A percentile compares a stretch with the other conserved stretches of the same genome.
Evolutionary conservation across 2,329 filamentous ascomycete genomes (phyloP).

Genomic region (Monosporascus sp.): DNA sequence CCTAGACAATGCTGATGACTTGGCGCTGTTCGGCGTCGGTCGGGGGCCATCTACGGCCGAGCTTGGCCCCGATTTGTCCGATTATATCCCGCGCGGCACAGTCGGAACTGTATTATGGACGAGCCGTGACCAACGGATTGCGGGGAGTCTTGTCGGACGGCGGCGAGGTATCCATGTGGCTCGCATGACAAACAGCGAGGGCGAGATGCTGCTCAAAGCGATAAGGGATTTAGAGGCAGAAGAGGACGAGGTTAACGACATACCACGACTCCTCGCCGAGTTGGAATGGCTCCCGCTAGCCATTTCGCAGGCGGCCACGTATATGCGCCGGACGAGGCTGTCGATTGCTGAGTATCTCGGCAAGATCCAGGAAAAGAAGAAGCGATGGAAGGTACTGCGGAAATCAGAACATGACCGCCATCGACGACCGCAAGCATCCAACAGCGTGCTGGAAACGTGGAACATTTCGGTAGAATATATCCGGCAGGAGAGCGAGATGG

Average conservation of each 20-base stretch:
- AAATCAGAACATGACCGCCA: conserved; percentile 20
- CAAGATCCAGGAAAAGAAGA: conserved; percentile 13
- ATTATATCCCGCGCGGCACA: conserved; percentile 19
- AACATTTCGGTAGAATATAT: conserved; percentile 27
- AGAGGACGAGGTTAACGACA: conserved; percentile 1
- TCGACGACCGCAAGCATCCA: conserved; percentile 20
- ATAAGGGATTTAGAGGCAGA: neutral
- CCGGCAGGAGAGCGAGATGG: conserved; percentile 18
- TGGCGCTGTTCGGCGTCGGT: conserved; percentile 20
- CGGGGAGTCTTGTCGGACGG: conserved; percentile 17
- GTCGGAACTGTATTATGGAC: conserved; percentile 27
- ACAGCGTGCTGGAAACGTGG: conserved; percentile 30
- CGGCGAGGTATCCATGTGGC: conserved; percentile 16
- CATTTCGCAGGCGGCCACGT: conserved; percentile 27
- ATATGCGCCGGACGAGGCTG: conserved; percentile 22
- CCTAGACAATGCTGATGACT: conserved; percentile 29
- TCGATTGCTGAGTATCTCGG: conserved; percentile 19
- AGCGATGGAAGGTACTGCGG: conserved; percentile 17
- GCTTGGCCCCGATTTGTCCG: conserved; percentile 2
- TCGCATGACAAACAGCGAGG: conserved; percentile 16
- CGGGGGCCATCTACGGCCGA: neutral
- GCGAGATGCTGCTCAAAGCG: conserved; percentile 9
- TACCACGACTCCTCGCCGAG: conserved; percentile 13
- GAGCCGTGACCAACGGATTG: conserved; percentile 24
- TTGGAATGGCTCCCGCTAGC: conserved; percentile 26